phyloP scores from a whole-genome alignment of 345 rosid species.

The Punica granatum region DNA sequence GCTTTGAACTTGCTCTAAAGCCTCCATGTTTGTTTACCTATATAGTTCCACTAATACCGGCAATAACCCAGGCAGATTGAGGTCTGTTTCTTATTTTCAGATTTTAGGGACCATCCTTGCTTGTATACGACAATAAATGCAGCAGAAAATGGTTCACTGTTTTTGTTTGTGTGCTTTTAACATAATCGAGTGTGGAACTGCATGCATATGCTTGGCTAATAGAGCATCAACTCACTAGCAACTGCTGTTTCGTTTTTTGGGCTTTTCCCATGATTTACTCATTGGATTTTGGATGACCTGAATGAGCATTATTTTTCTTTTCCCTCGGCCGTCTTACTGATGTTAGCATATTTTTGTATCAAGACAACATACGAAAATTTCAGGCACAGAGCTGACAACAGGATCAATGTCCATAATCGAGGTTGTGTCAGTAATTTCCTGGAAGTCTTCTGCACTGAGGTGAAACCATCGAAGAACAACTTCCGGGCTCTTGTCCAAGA shows the following conservation, averaged over 20 bases:
- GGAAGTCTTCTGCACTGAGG: slow-evolving; percentile 66
- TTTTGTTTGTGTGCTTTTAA: background rate
- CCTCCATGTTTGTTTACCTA: background rate
- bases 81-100: background rate
- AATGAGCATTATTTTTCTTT: background rate
- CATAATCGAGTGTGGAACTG: background rate
- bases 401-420: slow-evolving; percentile 48
- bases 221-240: background rate
- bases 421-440: slow-evolving; percentile 60
- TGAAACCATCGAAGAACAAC: slow-evolving; percentile 70
- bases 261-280: background rate
- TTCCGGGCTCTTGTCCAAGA: slow-evolving; percentile 62
- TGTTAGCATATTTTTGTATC: slow-evolving; percentile 15
- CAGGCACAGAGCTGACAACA: slow-evolving; percentile 72
- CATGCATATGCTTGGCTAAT: background rate
- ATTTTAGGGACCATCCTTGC: background rate
- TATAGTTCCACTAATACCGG: background rate
- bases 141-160: background rate
- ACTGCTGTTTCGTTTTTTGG: background rate
- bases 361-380: slow-evolving; percentile 98
- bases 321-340: background rate
- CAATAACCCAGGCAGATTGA: background rate
- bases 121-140: too few relatives aligned
- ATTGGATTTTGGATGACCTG: background rate
- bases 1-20: background rate